phyloP scores from a whole-genome alignment of 129 eudicot species.

The Solidago caesia region DNA sequence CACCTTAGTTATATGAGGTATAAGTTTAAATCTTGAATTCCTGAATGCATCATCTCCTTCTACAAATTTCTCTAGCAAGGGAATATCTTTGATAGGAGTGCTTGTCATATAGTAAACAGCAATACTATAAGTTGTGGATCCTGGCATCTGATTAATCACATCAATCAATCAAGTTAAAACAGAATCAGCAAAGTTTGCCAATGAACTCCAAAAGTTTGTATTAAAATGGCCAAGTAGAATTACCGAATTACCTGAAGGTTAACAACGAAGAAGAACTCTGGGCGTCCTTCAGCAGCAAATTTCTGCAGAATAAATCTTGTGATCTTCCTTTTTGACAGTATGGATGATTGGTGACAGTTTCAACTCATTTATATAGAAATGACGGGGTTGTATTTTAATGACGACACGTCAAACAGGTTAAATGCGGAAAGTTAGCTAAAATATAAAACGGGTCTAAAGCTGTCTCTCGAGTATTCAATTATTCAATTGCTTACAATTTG shows the following conservation, averaged over 20 bases:
- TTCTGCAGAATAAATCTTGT: slow-evolving; percentile 37
- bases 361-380: background rate
- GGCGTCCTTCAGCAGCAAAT: slow-evolving; percentile 60
- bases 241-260: slow-evolving; percentile 47
- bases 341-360: background rate
- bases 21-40: slow-evolving; percentile 72
- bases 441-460: too few relatives aligned
- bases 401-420: too few relatives aligned
- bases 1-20: slow-evolving; percentile 76
- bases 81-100: slow-evolving; percentile 48
- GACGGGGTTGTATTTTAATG: too few relatives aligned
- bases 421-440: too few relatives aligned
- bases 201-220: too few relatives aligned
- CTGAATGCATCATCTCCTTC: slow-evolving; percentile 71
- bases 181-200: too few relatives aligned
- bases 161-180: too few relatives aligned
- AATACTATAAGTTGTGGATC: slow-evolving; percentile 45
- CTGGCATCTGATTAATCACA: slow-evolving; percentile 47
- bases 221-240: too few relatives aligned
- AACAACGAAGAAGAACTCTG: slow-evolving; percentile 57
- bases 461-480: too few relatives aligned
- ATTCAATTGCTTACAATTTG: too few relatives aligned
- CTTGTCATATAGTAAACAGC: slow-evolving; percentile 68
- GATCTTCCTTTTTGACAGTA: background rate
- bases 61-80: slow-evolving; percentile 57